These are phyloP conservation scores for Diospyros kaki DNA, from an alignment of 148 eudicot species.

Conservation along the genomic window DNA sequence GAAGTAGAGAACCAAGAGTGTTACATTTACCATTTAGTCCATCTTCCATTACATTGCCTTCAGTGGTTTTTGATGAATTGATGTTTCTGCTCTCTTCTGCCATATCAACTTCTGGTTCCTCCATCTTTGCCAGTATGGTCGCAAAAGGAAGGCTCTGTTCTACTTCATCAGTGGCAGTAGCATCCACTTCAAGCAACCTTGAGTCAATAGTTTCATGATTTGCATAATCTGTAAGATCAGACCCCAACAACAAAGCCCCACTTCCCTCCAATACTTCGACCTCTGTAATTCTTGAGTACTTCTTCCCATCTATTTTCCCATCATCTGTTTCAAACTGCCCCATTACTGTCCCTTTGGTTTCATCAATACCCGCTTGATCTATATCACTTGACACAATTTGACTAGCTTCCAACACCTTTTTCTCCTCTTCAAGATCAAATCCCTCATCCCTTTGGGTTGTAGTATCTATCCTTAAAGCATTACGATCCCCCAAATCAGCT, in stretches of 20 bases:
- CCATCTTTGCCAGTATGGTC: neutral
- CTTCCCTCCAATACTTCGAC: neutral
- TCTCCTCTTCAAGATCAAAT: neutral
- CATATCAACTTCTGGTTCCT: neutral
- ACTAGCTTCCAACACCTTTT: neutral
- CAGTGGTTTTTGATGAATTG: neutral
- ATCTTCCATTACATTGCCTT: slow-evolving; percentile 1
- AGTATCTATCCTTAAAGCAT: neutral
- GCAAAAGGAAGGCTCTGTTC: neutral
- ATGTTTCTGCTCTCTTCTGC: slow-evolving; percentile 1
- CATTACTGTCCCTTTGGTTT: neutral
- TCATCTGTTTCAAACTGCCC: neutral
- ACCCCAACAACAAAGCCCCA: neutral
- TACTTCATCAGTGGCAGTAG: neutral
- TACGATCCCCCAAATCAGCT: slow-evolving; percentile 3
- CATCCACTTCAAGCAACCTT: neutral
- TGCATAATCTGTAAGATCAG: neutral
- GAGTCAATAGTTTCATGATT: neutral
- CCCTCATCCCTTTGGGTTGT: neutral
- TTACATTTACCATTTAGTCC: neutral
- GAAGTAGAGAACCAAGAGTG: neutral
- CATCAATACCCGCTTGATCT: neutral
- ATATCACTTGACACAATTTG: neutral
- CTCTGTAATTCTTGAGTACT: neutral
- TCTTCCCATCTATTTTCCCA: neutral